Percentiles rank a stretch among this genome's conserved stretches.
Conservation (phyloP, 2,329 filamentous ascomycete species). For the Emydomyces testavorans region DNA sequence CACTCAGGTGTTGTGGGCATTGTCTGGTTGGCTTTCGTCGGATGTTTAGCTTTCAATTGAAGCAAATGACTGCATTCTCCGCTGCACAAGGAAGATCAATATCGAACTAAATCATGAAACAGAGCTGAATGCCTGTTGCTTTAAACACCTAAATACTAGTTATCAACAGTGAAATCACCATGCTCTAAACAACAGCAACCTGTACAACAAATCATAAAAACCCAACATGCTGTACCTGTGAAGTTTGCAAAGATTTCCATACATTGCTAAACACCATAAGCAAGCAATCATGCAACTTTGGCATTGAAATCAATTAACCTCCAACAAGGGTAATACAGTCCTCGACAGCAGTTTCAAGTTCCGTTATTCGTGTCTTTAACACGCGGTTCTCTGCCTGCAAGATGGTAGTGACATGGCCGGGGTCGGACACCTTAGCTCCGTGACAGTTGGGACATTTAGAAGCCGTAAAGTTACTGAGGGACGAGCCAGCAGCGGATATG, state of each 20-base stretch:
- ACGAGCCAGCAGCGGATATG: conserved; percentile 27
- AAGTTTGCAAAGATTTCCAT: background rate
- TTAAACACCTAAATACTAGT: too few species aligned
- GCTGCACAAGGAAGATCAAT: too few species aligned
- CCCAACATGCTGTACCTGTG: background rate
- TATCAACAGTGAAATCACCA: too few species aligned
- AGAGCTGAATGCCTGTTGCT: too few species aligned
- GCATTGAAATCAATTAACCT: conserved; percentile 6
- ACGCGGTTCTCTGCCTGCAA: conserved; percentile 45
- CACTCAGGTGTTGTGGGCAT: too few species aligned
- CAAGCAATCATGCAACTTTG: background rate
- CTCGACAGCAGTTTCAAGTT: conserved; percentile 46
- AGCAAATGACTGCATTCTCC: too few species aligned
- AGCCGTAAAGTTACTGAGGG: conserved; percentile 21
- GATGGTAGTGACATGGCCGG: conserved; percentile 44
- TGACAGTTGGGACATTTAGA: conserved; percentile 34
- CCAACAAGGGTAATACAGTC: conserved; percentile 45
- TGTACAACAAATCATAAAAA: background rate
- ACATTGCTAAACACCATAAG: background rate
- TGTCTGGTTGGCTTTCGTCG: too few species aligned
- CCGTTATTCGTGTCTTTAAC: conserved; percentile 42
- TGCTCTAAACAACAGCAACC: background rate
- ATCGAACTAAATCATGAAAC: too few species aligned
- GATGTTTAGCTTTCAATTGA: too few species aligned
- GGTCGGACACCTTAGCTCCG: conserved; percentile 34